A percentile compares a stretch with the other conserved stretches of the same genome.
Conservation (phyloP, 768 basidiomycete genomes). For the Xerocomus spinulosus region DNA sequence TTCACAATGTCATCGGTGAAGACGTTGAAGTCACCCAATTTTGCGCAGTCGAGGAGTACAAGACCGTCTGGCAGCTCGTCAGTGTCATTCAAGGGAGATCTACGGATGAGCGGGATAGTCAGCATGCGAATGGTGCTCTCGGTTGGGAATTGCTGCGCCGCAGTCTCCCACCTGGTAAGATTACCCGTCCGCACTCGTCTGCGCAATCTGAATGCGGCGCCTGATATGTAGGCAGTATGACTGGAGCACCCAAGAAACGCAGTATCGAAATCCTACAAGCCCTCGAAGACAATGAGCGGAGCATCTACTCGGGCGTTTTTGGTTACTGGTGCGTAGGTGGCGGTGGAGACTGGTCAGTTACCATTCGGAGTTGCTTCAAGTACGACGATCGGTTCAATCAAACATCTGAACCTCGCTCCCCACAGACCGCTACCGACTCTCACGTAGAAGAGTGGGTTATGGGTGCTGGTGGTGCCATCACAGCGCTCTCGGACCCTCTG, state of each 20-base stretch:
- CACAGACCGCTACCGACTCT: constrained; percentile 6
- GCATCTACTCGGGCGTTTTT: constrained; percentile 88
- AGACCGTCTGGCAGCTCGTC: constrained; percentile 93
- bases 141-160: constrained; percentile 76
- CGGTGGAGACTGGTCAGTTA: constrained; percentile 88
- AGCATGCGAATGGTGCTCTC: constrained; percentile 37
- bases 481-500: constrained; percentile 79
- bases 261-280: constrained; percentile 84
- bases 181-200: neutral
- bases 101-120: constrained; percentile 35
- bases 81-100: constrained; percentile 83
- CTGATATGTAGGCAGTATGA: constrained; percentile 87
- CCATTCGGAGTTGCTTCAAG: constrained; percentile 90
- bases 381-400: constrained; percentile 38
- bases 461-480: constrained; percentile 96
- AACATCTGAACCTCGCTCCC: constrained; percentile 9
- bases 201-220: neutral
- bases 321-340: constrained; percentile 92
- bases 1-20: constrained; percentile 79
- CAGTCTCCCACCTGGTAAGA: constrained; percentile 81
- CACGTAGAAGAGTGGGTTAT: constrained; percentile 61
- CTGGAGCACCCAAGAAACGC: constrained; percentile 93
- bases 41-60: constrained; percentile 85
- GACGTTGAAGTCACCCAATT: constrained; percentile 81
- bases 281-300: constrained; percentile 68